These are phyloP conservation scores for Tetrastigma voinierianum DNA, from an alignment of 164 flowering plant species.

Conservation along the genomic window DNA sequence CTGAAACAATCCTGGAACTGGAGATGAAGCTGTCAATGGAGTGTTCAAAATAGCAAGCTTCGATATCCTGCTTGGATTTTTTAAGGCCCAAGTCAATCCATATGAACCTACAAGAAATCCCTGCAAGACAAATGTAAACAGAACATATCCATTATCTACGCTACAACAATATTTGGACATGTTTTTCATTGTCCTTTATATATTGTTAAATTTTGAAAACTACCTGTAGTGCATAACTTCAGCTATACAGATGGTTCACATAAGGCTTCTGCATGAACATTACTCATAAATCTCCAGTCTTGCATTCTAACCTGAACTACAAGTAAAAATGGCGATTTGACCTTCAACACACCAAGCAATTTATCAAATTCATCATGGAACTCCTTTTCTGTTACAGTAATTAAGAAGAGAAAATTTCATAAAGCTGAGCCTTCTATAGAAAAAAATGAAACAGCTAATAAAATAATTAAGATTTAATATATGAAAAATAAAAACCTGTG, in stretches of 20 bases:
- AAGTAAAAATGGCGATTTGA: slow-evolving; percentile 72
- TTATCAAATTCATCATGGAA: slow-evolving; percentile 80
- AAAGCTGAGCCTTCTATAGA: neutral
- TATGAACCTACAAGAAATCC: slow-evolving; percentile 97
- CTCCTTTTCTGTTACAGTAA: slow-evolving; percentile 68
- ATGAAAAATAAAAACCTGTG: slow-evolving; percentile 53
- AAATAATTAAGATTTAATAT: neutral
- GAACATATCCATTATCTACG: slow-evolving; percentile 2
- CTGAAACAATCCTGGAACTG: slow-evolving; percentile 84
- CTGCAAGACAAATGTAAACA: slow-evolving; percentile 33
- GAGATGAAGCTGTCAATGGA: slow-evolving; percentile 78
- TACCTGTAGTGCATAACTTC: neutral
- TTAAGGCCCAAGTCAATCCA: slow-evolving; percentile 96
- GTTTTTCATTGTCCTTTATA: neutral
- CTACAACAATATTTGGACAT: neutral
- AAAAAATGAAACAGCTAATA: neutral
- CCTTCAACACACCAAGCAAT: slow-evolving; percentile 56
- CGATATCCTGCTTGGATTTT: slow-evolving; percentile 69
- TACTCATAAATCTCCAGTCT: neutral
- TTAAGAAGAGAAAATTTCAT: slow-evolving; percentile 8
- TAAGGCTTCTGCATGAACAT: neutral
- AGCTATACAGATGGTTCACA: neutral
- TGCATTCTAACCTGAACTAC: slow-evolving; percentile 73
- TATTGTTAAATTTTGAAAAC: neutral
- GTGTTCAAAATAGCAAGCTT: slow-evolving; percentile 78